Evolutionary conservation across 257 asterid genomes (phyloP).

Genomic region (Nicotiana otophora): DNA sequence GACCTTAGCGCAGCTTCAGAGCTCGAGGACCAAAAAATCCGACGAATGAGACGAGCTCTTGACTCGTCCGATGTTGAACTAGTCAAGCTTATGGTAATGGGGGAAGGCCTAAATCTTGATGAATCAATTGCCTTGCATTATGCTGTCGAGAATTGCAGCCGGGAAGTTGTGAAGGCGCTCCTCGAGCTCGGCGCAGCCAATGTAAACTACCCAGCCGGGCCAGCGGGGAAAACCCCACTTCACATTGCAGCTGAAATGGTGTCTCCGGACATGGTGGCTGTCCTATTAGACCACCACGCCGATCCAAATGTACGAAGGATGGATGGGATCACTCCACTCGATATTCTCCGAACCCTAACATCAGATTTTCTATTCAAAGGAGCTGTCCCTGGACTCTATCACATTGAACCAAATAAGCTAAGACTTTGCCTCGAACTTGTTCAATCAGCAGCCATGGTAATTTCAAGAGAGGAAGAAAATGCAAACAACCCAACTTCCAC

Average conservation of each 20-base stretch:
- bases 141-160: constrained; percentile 75
- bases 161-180: constrained; percentile 80
- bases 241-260: constrained; percentile 93
- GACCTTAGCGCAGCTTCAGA: constrained; percentile 31
- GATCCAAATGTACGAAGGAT: constrained; percentile 75
- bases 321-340: constrained; percentile 77
- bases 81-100: constrained; percentile 97
- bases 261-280: constrained; percentile 97
- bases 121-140: constrained; percentile 78
- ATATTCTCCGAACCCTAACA: constrained; percentile 84
- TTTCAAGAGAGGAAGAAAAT: constrained; percentile 76
- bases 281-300: constrained; percentile 87
- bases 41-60: constrained; percentile 88
- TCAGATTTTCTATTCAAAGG: constrained; percentile 89
- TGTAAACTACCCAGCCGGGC: constrained; percentile 80
- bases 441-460: constrained; percentile 89
- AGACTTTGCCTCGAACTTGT: constrained; percentile 85
- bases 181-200: constrained; percentile 95
- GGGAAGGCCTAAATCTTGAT: constrained; percentile 89
- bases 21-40: constrained; percentile 78
- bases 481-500: constrained; percentile 22
- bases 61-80: constrained; percentile 91
- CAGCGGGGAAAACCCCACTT: constrained; percentile 74
- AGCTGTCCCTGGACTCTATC: constrained; percentile 73
- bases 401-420: constrained; percentile 79